Base-by-base conservation (phyloP, 2,329 filamentous ascomycete genomes). In the Apiospora malaysiana region DNA sequence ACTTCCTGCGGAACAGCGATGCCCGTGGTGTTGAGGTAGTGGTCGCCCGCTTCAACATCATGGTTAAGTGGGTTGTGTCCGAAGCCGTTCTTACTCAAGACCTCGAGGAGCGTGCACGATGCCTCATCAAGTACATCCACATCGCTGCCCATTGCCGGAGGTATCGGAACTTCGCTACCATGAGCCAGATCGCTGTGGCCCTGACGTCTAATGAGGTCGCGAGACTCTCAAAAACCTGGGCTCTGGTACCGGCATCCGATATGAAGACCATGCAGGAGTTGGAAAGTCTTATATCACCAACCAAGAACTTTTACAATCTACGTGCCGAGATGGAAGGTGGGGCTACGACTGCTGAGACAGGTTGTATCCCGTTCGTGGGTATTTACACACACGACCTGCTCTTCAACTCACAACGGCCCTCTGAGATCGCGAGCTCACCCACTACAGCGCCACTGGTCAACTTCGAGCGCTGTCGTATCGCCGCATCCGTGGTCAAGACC, bases 41-140 rank as follows among this genome's bases (percentile, higher is more conserved):
- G 66, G 93, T 95, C 79, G 92, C 93, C 10, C 91, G 93, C 67
- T 96, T 96, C 84, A 96, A 96, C 80, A 89, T 96, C 73, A 93
- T 95, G 84, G 93, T 95, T 72, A 95, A 95, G 80, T 96, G 93
- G 93, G 91, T 90, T 40, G 88, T 94, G 40, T 95, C 93, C 0
- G 92, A 95, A 80, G 89, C 93, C 74, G 88, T 96, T 10, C 85
- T 96, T 66, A 96, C 93, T 0, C 88, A 91, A 74, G 84, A 91
- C 70, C 81, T 91, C 14, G 89, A 91, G 72, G 93, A 96, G 81
- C 88, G 93, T 69, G 92, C 92, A 27, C 86, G 91, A 47, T 94
- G 91, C 78, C 89, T 96, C 73, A 90, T 93, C 80, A 95, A 96
- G 81, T 92, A 88, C 78, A 93, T 96, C 71, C 93, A 95, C 82